A percentile compares a stretch with the other conserved stretches of the same genome.
Evolutionary conservation across 768 basidiomycete species (phyloP).

Genomic region (Panellus pusillus): DNA sequence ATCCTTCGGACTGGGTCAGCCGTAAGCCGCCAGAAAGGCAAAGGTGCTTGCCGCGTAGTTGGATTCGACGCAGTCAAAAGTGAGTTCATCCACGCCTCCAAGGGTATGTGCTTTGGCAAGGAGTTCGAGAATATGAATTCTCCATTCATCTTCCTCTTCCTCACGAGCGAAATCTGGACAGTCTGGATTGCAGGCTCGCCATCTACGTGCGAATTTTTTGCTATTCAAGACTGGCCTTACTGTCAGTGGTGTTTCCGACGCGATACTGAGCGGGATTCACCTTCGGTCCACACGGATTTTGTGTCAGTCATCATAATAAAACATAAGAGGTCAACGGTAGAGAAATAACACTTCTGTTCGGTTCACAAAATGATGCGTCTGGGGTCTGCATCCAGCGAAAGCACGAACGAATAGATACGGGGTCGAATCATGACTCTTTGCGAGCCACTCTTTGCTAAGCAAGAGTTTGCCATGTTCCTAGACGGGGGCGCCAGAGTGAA

Average conservation of each 20-base stretch:
- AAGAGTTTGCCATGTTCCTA: constrained; percentile 61
- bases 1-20: constrained; percentile 46
- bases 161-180: constrained; percentile 28
- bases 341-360: constrained; percentile 63
- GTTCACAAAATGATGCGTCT: constrained; percentile 7
- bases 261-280: constrained; percentile 31
- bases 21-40: constrained; percentile 13
- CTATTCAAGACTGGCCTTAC: constrained; percentile 46
- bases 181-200: constrained; percentile 59
- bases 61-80: constrained; percentile 61
- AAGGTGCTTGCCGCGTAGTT: constrained; percentile 53
- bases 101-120: constrained; percentile 62
- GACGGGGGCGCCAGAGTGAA: constrained; percentile 10
- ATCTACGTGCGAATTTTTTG: constrained; percentile 65
- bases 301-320: constrained; percentile 72
- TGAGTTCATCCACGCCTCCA: constrained; percentile 54
- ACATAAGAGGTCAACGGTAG: constrained; percentile 56
- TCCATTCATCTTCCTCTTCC: constrained; percentile 64
- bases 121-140: constrained; percentile 51
- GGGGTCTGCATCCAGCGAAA: constrained; percentile 8
- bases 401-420: constrained; percentile 73
- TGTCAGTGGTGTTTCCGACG: not conserved
- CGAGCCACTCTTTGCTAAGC: constrained; percentile 72
- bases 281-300: constrained; percentile 73
- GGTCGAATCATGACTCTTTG: constrained; percentile 62